A percentile compares a stretch with the other conserved stretches of the same genome.
Evolutionary conservation across 2,329 filamentous ascomycete genomes (phyloP).

Genomic region (Colletotrichum coccodes): DNA sequence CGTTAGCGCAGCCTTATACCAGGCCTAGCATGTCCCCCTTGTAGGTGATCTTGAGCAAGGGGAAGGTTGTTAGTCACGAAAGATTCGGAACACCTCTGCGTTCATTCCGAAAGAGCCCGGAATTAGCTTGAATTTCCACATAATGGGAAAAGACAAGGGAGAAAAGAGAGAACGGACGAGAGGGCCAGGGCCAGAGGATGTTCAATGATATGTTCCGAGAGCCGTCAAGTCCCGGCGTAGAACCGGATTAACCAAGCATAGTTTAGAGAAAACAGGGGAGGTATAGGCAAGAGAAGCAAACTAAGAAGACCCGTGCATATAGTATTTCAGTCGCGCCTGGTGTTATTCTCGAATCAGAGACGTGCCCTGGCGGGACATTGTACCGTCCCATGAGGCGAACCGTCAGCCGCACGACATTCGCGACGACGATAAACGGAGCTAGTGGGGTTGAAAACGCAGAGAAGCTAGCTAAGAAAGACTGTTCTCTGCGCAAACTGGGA

Average conservation of each 20-base stretch:
- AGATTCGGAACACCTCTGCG: background rate
- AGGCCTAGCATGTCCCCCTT: background rate
- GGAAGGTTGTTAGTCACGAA: background rate
- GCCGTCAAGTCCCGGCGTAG: too few relatives aligned
- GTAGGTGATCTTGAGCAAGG: background rate
- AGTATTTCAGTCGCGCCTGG: background rate
- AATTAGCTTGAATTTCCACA: background rate
- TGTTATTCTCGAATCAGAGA: constrained; percentile 7
- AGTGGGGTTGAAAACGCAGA: background rate
- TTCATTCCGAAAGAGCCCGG: background rate
- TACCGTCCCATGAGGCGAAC: constrained; percentile 15
- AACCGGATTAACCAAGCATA: background rate
- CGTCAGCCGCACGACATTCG: background rate
- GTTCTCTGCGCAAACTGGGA: background rate
- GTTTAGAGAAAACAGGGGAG: too few relatives aligned
- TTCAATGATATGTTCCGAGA: background rate
- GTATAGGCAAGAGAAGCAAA: background rate
- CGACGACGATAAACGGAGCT: background rate
- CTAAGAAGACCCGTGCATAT: background rate
- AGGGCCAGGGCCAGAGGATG: background rate
- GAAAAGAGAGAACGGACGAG: background rate
- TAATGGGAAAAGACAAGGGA: background rate
- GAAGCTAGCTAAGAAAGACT: too few relatives aligned
- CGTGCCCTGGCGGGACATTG: background rate
- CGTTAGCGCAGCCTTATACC: constrained; percentile 20